Conservation (phyloP, 345 rosid species). For the Carallia brachiata region DNA sequence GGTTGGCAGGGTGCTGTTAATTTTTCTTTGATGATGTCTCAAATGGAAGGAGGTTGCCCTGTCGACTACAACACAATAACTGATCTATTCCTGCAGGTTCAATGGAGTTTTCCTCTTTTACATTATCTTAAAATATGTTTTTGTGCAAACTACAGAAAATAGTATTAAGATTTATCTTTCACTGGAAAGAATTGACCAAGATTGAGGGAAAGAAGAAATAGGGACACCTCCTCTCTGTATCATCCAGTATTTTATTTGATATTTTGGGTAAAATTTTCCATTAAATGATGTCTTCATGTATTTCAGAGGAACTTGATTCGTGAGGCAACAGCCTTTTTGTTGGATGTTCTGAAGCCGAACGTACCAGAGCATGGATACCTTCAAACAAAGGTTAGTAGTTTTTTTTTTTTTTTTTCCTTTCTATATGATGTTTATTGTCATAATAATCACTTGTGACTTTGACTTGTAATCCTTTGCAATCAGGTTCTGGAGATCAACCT, state of each 20-base stretch:
- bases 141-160: not conserved
- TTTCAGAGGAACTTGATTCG: constrained; percentile 91
- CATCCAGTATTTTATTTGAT: too few species aligned
- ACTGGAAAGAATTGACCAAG: not conserved
- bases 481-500: constrained; percentile 31
- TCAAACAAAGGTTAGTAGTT: constrained; percentile 71
- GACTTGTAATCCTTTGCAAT: not conserved
- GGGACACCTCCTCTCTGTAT: too few species aligned
- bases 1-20: constrained; percentile 87
- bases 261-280: not conserved
- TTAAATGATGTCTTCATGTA: not conserved
- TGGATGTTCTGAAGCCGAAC: constrained; percentile 96
- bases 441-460: constrained; percentile 4
- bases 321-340: constrained; percentile 95
- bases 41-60: constrained; percentile 99
- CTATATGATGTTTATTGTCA: not conserved
- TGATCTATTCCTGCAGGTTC: constrained; percentile 98
- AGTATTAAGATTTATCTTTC: not conserved
- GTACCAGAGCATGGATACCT: constrained; percentile 88
- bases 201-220: not conserved
- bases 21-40: constrained; percentile 99
- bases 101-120: not conserved
- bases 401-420: not conserved
- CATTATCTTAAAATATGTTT: not conserved
- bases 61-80: constrained; percentile 95